These are phyloP conservation scores for Diospyros kaki DNA, from an alignment of 148 eudicot species.

Conservation along the genomic window DNA sequence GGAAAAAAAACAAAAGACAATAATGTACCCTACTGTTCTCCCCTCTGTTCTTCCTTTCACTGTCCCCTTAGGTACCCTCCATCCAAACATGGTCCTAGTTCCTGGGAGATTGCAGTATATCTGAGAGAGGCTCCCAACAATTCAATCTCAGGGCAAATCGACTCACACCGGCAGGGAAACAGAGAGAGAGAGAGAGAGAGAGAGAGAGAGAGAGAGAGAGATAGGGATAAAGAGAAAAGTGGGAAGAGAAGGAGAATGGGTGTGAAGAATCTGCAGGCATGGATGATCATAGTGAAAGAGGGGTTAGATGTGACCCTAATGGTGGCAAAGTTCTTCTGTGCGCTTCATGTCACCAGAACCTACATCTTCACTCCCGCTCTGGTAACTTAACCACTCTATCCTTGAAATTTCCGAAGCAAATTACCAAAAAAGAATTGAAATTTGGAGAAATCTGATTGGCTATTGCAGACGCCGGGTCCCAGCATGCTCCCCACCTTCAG, in stretches of 20 bases:
- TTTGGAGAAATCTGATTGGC: background rate
- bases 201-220: too few species aligned
- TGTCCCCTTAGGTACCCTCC: too few species aligned
- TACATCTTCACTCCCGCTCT: constrained; percentile 48
- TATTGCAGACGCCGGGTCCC: constrained; percentile 61
- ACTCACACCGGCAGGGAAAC: too few species aligned
- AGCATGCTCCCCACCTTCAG: constrained; percentile 92
- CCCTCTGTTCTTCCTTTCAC: too few species aligned
- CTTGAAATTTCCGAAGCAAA: background rate
- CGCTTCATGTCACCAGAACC: constrained; percentile 59
- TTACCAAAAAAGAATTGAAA: background rate
- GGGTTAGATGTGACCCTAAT: constrained; percentile 29
- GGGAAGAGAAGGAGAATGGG: constrained; percentile 9
- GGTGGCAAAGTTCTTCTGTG: constrained; percentile 50
- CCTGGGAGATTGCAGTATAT: too few species aligned
- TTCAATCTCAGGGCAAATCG: too few species aligned
- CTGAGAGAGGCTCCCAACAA: too few species aligned
- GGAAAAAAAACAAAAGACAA: too few species aligned
- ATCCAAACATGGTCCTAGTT: too few species aligned
- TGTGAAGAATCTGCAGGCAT: constrained; percentile 19
- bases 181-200: too few species aligned
- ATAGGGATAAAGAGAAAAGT: background rate
- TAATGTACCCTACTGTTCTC: too few species aligned
- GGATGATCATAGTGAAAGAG: constrained; percentile 46
- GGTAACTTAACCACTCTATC: constrained; percentile 28